Evolutionary conservation across 345 rosid species (phyloP).

Genomic region (Geranium brycei): DNA sequence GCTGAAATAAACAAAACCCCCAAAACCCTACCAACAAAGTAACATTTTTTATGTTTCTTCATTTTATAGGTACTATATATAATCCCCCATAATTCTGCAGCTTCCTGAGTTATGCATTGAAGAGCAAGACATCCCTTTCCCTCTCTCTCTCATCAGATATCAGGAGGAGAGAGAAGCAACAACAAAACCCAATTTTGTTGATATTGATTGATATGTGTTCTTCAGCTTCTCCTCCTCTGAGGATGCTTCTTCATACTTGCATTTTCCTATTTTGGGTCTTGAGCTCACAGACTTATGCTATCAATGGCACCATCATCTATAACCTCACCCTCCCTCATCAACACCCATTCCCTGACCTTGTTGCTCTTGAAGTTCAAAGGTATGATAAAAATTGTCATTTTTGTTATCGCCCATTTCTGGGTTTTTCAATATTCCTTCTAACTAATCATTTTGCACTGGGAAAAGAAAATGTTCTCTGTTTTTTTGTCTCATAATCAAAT

Average conservation of each 20-base stretch:
- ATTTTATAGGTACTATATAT: slow-evolving; percentile 17
- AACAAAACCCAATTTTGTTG: neutral
- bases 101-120: slow-evolving; percentile 12
- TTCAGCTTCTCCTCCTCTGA: slow-evolving; percentile 6
- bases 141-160: slow-evolving; percentile 1
- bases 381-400: slow-evolving; percentile 6
- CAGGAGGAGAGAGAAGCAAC: slow-evolving; percentile 5
- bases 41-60: neutral
- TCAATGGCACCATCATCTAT: slow-evolving; percentile 8
- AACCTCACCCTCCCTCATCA: slow-evolving; percentile 48
- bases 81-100: slow-evolving; percentile 13
- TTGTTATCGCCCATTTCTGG: slow-evolving; percentile 8
- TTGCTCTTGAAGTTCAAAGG: slow-evolving; percentile 42
- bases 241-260: slow-evolving; percentile 26
- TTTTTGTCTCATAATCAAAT: neutral
- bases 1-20: slow-evolving; percentile 7
- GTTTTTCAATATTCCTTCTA: slow-evolving; percentile 3
- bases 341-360: slow-evolving; percentile 45
- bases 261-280: slow-evolving; percentile 26
- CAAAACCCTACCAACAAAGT: slow-evolving; percentile 2
- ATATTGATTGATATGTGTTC: neutral
- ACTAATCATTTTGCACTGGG: no score
- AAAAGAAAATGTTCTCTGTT: neutral
- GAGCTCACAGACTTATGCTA: slow-evolving; percentile 11
- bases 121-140: slow-evolving; percentile 4